Evolutionary conservation across 75 land plant genomes (phyloP).

Genomic region (Sequoiadendron giganteum): DNA sequence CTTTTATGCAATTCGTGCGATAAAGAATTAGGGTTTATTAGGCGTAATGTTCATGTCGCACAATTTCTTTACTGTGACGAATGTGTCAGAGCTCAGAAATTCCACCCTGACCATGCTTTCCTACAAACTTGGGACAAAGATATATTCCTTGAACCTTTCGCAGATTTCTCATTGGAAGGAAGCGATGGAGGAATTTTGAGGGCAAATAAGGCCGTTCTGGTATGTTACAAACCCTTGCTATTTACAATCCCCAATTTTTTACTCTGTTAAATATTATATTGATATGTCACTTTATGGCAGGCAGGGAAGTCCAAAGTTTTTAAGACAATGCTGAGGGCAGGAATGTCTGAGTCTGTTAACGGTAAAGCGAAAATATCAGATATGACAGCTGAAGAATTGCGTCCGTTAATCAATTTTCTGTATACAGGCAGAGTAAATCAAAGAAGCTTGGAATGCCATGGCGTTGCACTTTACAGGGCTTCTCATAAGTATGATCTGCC

Average conservation of each 20-base stretch:
- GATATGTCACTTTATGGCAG: neutral
- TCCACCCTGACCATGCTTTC: too few relatives aligned
- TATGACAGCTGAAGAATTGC: slow-evolving; percentile 4
- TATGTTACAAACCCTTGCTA: neutral
- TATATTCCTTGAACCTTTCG: neutral
- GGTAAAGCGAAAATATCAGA: neutral
- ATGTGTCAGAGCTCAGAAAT: too few relatives aligned
- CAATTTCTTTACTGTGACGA: neutral
- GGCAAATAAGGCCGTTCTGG: neutral
- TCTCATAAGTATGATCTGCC: too few relatives aligned
- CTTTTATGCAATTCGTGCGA: neutral
- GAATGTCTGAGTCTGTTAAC: neutral
- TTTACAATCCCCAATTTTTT: neutral
- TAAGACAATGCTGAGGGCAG: neutral
- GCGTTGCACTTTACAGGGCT: neutral
- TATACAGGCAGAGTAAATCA: neutral
- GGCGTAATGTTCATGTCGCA: neutral
- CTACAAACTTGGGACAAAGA: neutral
- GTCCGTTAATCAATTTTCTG: neutral
- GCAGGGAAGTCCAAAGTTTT: neutral
- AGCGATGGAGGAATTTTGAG: neutral
- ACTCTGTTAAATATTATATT: too few relatives aligned
- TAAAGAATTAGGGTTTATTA: neutral
- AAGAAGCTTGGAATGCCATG: neutral
- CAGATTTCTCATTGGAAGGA: neutral